Evolutionary conservation across 345 rosid genomes (phyloP), one percentile per base, ranked within the genome.

Genomic region (Nasturtium officinale): DNA sequence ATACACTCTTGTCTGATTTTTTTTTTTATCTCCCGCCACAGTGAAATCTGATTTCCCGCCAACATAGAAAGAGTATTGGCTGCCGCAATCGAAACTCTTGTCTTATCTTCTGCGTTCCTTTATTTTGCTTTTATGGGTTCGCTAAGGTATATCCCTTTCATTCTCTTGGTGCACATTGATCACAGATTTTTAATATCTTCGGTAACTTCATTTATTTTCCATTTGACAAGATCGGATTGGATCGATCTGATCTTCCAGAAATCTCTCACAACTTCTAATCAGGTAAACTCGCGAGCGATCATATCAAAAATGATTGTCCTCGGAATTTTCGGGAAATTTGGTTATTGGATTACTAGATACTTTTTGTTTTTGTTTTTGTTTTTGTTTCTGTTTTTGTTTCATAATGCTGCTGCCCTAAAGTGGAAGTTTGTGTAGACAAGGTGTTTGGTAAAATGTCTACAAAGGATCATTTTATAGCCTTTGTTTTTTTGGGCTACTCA

Each of bases 361-460:
- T 48, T 21, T 9, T 18, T 2, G 9, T 17, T 17, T 9, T 38
- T 37, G 7, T 8, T 18, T 12, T 13, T 58, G 20, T 57, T 74
- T 66, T 15, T 43, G 9, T 17, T 17, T 9, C 26, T 37, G 7
- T 8, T 18, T 12, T 13, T 58, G 20, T 57, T 74, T 66, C 17
- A 23, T 67, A 69, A 11, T 42, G 56, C 6, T 52, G 13, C 55
- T 40, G 73, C n/a, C n/a, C n/a, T n/a, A 51, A 28, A 7, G 1
- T 51, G 43, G 25, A 47, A 74, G 6, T 23, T 53, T 3, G 0
- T 55, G 75, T 61, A 68, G 53, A 69, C 53, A 54, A 69, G 21
- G 66, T 76, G 79, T 76, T 76, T 46, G 75, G 35, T 55, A 46
- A 69, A 69, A 76, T 76, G 75, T 63, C 65, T 69, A 28, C 11